Percentiles rank a stretch among this genome's conserved stretches.
Evolutionary conservation across 768 basidiomycete species (phyloP).

Genomic region (Roridomyces roridus): DNA sequence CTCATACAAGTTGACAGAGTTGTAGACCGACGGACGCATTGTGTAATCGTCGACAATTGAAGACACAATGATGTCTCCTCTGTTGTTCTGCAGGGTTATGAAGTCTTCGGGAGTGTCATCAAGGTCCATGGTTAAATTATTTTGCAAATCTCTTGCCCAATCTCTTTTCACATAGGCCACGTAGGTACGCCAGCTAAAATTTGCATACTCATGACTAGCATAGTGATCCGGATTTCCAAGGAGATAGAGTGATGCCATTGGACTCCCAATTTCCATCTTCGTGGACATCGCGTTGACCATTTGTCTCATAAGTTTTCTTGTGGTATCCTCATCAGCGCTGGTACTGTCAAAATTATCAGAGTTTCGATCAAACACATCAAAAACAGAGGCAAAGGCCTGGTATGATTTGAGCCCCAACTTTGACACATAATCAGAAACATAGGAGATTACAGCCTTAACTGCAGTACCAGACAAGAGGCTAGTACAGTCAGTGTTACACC

Average conservation of each 20-base stretch:
- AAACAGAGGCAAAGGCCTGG: slow-evolving; percentile 4
- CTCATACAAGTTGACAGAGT: slow-evolving; percentile 26
- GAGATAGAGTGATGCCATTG: slow-evolving; percentile 38
- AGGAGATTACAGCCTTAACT: slow-evolving; percentile 6
- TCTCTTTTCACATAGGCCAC: slow-evolving; percentile 1
- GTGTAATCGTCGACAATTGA: slow-evolving; percentile 32
- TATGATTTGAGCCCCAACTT: slow-evolving; percentile 4
- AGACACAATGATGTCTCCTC: slow-evolving; percentile 13
- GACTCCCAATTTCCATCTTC: slow-evolving; percentile 39
- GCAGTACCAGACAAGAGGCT: slow-evolving; percentile 6
- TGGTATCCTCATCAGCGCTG: slow-evolving; percentile 19
- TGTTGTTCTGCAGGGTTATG: background rate
- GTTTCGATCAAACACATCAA: slow-evolving; percentile 22
- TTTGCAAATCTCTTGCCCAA: background rate
- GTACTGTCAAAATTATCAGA: slow-evolving; percentile 7
- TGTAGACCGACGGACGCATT: slow-evolving; percentile 17
- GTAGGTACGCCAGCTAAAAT: slow-evolving; percentile 35
- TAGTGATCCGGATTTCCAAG: slow-evolving; percentile 42
- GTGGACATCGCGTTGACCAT: slow-evolving; percentile 15
- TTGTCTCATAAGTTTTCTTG: slow-evolving; percentile 6
- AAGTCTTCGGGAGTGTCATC: background rate
- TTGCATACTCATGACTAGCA: slow-evolving; percentile 32
- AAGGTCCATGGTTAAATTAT: too few relatives aligned
- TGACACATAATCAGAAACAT: slow-evolving; percentile 4
- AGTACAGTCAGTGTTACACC: slow-evolving; percentile 2